Evolutionary conservation across 495 filamentous ascomycete species (phyloP).

Genomic region (Penicillium canescens): DNA sequence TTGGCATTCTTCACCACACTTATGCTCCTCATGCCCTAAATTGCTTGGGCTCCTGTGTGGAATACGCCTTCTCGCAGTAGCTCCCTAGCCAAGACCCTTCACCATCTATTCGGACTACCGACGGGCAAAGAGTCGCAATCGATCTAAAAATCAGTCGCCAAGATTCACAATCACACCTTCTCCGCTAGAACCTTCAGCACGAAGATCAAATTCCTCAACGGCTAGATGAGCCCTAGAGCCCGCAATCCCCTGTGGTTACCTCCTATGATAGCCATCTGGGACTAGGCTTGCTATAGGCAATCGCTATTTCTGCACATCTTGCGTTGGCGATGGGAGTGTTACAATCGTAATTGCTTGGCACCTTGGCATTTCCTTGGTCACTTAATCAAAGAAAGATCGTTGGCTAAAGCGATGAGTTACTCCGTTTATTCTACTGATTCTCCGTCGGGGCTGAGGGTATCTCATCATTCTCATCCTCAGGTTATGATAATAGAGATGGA

Average conservation of each 20-base stretch:
- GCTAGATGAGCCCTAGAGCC: constrained; percentile 1
- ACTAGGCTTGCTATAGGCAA: constrained; percentile 7
- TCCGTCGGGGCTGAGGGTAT: constrained; percentile 5
- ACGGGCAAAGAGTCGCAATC: constrained; percentile 9
- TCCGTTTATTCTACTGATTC: constrained; percentile 6
- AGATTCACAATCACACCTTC: constrained; percentile 7
- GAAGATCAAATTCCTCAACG: constrained; percentile 2
- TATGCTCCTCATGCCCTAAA: constrained; percentile 1
- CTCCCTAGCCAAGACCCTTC: background rate
- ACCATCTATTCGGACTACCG: constrained; percentile 12
- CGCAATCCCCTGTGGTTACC: constrained; percentile 1
- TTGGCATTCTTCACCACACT: background rate
- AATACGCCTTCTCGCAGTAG: background rate
- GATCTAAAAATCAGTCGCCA: constrained; percentile 4
- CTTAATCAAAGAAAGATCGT: no score
- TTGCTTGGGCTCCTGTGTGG: background rate
- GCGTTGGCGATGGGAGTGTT: background rate
- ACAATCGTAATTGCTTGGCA: no score
- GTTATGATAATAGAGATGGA: constrained; percentile 4
- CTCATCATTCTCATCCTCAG: background rate
- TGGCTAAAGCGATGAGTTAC: background rate
- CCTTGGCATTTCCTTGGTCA: no score
- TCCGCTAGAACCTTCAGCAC: background rate
- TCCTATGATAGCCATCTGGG: background rate
- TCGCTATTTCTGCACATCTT: constrained; percentile 8